phyloP scores from a whole-genome alignment of 2,329 filamentous ascomycete genomes.

The Phyllosticta capitalensis region DNA sequence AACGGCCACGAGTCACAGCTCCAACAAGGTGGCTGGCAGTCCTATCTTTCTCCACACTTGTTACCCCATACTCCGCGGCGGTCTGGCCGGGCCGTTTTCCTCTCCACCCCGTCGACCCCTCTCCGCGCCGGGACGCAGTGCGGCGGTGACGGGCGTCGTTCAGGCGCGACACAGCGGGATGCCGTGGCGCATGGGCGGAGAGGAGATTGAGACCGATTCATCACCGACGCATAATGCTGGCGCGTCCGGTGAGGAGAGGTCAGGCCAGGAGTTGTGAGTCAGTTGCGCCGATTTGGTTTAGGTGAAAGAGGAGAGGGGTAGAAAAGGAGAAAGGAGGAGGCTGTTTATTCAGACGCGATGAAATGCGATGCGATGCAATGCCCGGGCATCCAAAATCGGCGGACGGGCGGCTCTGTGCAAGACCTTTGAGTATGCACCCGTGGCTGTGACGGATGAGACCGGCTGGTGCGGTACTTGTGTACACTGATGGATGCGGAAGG shows the following conservation, averaged over 20 bases:
- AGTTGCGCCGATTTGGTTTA: neutral
- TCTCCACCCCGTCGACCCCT: neutral
- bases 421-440: too few relatives aligned
- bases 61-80: neutral
- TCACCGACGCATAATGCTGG: neutral
- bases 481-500: too few relatives aligned
- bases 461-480: neutral
- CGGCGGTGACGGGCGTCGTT: too few relatives aligned
- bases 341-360: too few relatives aligned
- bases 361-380: neutral
- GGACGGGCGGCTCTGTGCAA: neutral
- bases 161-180: too few relatives aligned
- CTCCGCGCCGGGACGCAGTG: too few relatives aligned
- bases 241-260: too few relatives aligned
- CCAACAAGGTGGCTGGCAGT: too few relatives aligned
- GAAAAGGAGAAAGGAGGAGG: neutral
- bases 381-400: neutral
- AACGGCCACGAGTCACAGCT: too few relatives aligned
- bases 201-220: too few relatives aligned
- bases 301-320: neutral
- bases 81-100: neutral
- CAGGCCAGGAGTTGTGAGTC: neutral
- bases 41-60: neutral
- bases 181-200: too few relatives aligned
- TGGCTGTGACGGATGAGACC: too few relatives aligned